Base-by-base conservation (phyloP, 352 stramenopile species). In the Globisporangium emineosum region DNA sequence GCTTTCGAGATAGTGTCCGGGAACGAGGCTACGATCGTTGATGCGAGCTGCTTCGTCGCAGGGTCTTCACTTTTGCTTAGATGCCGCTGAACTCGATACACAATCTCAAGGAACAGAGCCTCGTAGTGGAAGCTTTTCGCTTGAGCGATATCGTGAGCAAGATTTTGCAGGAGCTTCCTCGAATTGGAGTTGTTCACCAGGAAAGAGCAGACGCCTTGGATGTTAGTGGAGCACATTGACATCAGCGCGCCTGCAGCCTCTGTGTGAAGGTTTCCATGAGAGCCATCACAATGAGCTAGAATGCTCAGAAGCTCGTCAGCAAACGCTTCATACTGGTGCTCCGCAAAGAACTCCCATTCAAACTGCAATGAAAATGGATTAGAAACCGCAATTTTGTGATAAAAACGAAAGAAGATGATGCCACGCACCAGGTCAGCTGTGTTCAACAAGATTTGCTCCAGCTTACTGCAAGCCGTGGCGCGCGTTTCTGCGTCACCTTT, bases 281-380 rank as follows among this genome's bases (percentile, higher is more conserved):
- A 75, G 45, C 76, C 68, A 23, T 71, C 64, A 33, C 63, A 72
- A 17, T 21, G 56, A 9, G 62, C 60, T 13, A 81, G 32, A 33
- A 81, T 65, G 13, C 53, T n/a, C 19, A 81, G 52, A 10, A 81
- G 45, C 37, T 77, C 59, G 23, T 67, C 63, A 8, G 69, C 43
- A 33, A 73, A 78, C 2, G 23, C 33, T 3, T 12, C 29, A 37
- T 72, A 76, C n/a, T 65, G 32, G 4, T 30, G 25, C 1, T 61
- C 19, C 5, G 37, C 73, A 32, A 81, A 81, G 37, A 78, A 76
- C 5, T 81, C 70, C 73, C 73, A 81, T 47, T 81, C 70, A 56
- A 81, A 78, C 73, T 81, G 43, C 30, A 53, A 4, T n/a, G 49
- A 35, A 56, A 32, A 42, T 25, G 29, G 47, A 21, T 42, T 21